These are phyloP conservation scores for Calocybe gambosa DNA, from an alignment of 1,284 basidiomycete species.

Conservation along the genomic window DNA sequence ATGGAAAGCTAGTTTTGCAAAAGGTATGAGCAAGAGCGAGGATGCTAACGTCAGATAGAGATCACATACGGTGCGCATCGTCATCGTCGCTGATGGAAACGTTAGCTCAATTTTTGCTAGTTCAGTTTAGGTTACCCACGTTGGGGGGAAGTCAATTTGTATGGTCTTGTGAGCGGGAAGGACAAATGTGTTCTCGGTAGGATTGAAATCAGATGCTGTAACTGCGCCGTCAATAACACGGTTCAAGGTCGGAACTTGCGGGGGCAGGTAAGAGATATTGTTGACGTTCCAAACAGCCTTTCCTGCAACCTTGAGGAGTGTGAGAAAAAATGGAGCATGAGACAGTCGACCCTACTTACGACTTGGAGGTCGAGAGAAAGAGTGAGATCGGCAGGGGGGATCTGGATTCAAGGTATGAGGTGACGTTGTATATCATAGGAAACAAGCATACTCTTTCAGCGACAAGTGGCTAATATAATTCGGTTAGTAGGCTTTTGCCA, in stretches of 20 bases:
- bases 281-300: conserved; percentile 22
- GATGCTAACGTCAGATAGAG: neutral
- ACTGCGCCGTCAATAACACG: conserved; percentile 18
- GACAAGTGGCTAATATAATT: conserved; percentile 7
- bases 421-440: neutral
- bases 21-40: neutral
- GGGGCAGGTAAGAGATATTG: conserved; percentile 19
- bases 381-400: conserved; percentile 19
- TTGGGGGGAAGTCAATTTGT: conserved; percentile 20
- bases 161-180: conserved; percentile 20
- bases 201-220: conserved; percentile 15
- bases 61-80: conserved; percentile 14
- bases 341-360: conserved; percentile 8
- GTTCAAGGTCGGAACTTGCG: conserved; percentile 19
- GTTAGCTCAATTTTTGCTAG: neutral
- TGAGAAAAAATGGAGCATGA: neutral
- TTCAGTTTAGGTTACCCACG: conserved; percentile 8
- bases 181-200: conserved; percentile 22
- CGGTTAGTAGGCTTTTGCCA: neutral
- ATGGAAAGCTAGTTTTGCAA: conserved; percentile 7
- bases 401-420: conserved; percentile 5
- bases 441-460: conserved; percentile 1
- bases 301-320: conserved; percentile 7
- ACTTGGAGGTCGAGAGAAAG: conserved; percentile 18
- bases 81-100: conserved; percentile 1